Base-by-base conservation (phyloP, 768 basidiomycete species). In the Leccinum sublutescens region DNA sequence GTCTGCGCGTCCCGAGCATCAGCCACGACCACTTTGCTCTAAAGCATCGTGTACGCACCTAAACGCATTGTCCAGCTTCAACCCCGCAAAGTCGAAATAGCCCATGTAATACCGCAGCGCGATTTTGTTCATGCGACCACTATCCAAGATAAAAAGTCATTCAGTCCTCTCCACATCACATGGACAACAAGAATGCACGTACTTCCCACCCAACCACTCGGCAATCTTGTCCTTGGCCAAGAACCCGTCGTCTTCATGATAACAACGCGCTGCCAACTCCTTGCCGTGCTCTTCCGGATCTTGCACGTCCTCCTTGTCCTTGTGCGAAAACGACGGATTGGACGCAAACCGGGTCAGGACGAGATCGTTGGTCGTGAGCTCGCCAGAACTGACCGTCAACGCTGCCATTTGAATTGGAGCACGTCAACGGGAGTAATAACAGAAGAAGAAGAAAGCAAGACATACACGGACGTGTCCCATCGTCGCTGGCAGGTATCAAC, bases 141-240 rank as follows among this genome's bases (percentile, higher is more conserved):
- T 97, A 68, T 23, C 25, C 48, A 14, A 25, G 6, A n/a, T 3
- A 57, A 29, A 49, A 49, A 31, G 57, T 59, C 51, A 58, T 58
- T 31, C 27, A 53, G 19, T 25, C 29, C 47, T 4, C 14, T 48
- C 29, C 40, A 1, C 49, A 48, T 15, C 11, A 9, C 38, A 48
- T 43, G 54, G 40, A 62, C 53, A 62, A 50, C 34, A 45, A 43
- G 23, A 11, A 47, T 45, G n/a, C 8, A 88, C 95, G 77, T 65
- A 98, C 95, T 83, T 77, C 71, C 93, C 89, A 66, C 97, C 97
- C 43, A 99, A 80, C 88, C 93, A 99, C 73, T 97, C 94, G 1
- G 96, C 95, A 66, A 98, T 93, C 77, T 95, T 96, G 67, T 95
- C 94, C 68, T 87, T 60, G 29, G 55, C 79, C 66, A 95, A 72